Evolutionary conservation across 257 asterid genomes (phyloP), one percentile per base, ranked within the genome.

Genomic region (Scutellaria minor): DNA sequence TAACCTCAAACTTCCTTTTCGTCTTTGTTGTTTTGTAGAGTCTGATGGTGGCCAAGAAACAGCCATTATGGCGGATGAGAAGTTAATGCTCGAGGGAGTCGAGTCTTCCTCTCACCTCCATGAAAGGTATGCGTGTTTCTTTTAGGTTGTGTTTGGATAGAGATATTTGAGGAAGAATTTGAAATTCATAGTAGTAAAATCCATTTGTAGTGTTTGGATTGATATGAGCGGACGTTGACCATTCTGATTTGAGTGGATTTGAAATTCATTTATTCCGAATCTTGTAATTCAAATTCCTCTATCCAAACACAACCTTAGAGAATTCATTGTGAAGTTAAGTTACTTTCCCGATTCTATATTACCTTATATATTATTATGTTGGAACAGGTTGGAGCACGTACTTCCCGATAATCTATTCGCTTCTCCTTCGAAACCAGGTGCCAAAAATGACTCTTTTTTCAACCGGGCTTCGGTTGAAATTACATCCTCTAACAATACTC

Each of bases 341-440:
- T 14, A 20, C 9, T 8, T n/a, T 24, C 40, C 64, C 5, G 37
- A 31, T 13, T 40, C 45, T 2, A 47, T 6, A 7, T 52, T n/a
- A 22, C 13, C 52, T 35, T 27, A 22, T 10, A n/a, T 24, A 56
- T 70, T n/a, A 14, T 53, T 54, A 46, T 66, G 42, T 81, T 71
- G 68, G 70, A 40, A 52, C 90, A 90, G 92, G 85, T 75, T 92
- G 76, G 89, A 82, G 83, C 86, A 85, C 82, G 66, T 56, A 64
- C 92, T 92, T 73, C 96, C 96, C 0, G 97, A 89, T 67, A 88
- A 84, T 75, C 89, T 92, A 6, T 88, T 92, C 48, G 81, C 94
- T 58, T 92, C 94, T 72, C 96, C 97, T 13, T 84, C 91, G 10
- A 90, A 87, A 79, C 72, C 81, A 5, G 82, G 81, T 47, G 82